Conservation (phyloP, 495 filamentous ascomycete species). For the Neurospora sp. region DNA sequence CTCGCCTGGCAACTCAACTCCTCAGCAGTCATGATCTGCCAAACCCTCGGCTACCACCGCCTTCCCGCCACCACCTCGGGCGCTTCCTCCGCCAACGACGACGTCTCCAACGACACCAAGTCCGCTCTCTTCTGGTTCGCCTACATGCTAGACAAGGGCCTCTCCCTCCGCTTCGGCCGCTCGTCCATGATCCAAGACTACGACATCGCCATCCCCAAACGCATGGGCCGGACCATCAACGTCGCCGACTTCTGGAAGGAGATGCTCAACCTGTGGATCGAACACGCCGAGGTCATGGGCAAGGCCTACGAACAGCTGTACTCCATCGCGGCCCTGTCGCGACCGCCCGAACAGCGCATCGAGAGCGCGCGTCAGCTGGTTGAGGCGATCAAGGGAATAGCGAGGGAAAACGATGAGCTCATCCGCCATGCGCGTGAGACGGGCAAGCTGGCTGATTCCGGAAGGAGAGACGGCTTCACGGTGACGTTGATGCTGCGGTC, state of each 20-base stretch:
- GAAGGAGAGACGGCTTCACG: constrained; percentile 12
- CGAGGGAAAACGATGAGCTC: constrained; percentile 7
- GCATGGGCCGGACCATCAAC: constrained; percentile 20
- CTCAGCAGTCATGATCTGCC: constrained; percentile 48
- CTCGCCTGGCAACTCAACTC: constrained; percentile 53
- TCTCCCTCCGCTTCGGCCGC: constrained; percentile 56
- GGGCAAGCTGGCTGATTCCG: constrained; percentile 4
- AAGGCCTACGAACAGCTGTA: constrained; percentile 51
- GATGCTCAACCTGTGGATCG: constrained; percentile 39
- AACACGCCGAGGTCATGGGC: constrained; percentile 45
- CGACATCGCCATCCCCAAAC: constrained; percentile 46
- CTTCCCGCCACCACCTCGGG: constrained; percentile 31
- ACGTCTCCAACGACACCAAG: constrained; percentile 35
- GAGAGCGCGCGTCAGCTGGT: constrained; percentile 24
- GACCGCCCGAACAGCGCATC: constrained; percentile 34
- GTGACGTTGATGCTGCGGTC: constrained; percentile 40
- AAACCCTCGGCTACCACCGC: constrained; percentile 56
- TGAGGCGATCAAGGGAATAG: constrained; percentile 11
- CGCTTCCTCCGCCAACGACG: constrained; percentile 7
- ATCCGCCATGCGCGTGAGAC: constrained; percentile 3
- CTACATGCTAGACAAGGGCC: constrained; percentile 49
- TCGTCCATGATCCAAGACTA: constrained; percentile 52
- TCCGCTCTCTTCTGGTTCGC: constrained; percentile 51
- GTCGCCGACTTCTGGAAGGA: constrained; percentile 23
- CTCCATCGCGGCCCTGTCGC: constrained; percentile 46